Percentiles rank a stretch among this genome's conserved stretches.
Conservation (phyloP, 1,284 basidiomycete genomes). For the Cryptococcus sp. region DNA sequence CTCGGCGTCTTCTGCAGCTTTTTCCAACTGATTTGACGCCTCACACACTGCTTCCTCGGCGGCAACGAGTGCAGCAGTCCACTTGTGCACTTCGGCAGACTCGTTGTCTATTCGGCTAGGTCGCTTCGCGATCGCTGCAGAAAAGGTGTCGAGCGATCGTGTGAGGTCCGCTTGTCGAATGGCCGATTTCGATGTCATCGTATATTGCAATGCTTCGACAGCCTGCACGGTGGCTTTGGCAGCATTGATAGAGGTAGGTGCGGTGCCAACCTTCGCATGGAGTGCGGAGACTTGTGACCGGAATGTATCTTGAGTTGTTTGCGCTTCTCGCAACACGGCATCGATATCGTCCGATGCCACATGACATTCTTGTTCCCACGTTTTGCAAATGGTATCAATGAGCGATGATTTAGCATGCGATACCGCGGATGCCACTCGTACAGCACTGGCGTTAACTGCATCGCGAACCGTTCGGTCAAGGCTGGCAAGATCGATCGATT, state of each 20-base stretch:
- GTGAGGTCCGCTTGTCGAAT: not conserved
- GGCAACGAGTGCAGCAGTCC: slow-evolving; percentile 1
- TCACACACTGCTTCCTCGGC: not conserved
- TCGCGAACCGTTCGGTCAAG: slow-evolving; percentile 69
- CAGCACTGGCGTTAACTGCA: slow-evolving; percentile 68
- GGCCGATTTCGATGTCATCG: not conserved
- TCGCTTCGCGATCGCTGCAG: not conserved
- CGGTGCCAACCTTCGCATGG: not conserved
- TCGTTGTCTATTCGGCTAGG: not conserved
- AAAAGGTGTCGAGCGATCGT: not conserved
- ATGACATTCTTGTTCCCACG: slow-evolving; percentile 7
- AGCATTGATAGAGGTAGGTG: not conserved
- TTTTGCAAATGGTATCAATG: not conserved
- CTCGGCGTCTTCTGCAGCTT: slow-evolving; percentile 5
- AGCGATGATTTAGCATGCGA: not conserved
- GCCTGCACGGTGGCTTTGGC: not conserved
- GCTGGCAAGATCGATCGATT: slow-evolving; percentile 60
- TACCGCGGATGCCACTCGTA: slow-evolving; percentile 56
- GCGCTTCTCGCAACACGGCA: not conserved
- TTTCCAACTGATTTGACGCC: slow-evolving; percentile 13
- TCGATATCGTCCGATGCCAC: slow-evolving; percentile 3
- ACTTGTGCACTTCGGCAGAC: not conserved
- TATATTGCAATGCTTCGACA: not conserved
- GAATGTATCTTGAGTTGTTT: not conserved
- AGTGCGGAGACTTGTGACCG: not conserved